Percentiles rank a stretch among this genome's conserved stretches.
Evolutionary conservation across 352 stramenopile genomes (phyloP).

Genomic region (Globisporangium sylvaticum): DNA sequence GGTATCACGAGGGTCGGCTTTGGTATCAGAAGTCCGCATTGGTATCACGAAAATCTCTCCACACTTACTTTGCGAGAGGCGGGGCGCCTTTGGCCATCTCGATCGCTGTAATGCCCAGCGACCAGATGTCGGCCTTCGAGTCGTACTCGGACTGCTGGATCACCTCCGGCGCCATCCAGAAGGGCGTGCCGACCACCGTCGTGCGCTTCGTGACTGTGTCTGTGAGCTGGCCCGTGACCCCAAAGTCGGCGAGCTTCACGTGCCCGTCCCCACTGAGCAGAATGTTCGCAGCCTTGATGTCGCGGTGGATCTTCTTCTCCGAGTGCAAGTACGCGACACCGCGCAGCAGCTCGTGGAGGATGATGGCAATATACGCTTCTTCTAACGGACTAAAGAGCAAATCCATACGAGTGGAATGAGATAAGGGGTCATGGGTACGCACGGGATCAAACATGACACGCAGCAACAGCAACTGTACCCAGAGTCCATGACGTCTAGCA

Average conservation of each 20-base stretch:
- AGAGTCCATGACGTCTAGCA: conserved; percentile 87
- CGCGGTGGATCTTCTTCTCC: conserved; percentile 84
- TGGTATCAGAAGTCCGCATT: neutral
- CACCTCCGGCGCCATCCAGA: conserved; percentile 96
- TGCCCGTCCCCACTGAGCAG: conserved; percentile 73
- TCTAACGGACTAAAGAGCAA: conserved; percentile 47
- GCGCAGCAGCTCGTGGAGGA: conserved; percentile 65
- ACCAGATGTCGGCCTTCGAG: conserved; percentile 98
- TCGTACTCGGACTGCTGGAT: conserved; percentile 92
- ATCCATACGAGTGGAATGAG: neutral
- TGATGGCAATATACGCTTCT: conserved; percentile 81
- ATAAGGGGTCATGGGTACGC: neutral
- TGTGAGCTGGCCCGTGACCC: conserved; percentile 92
- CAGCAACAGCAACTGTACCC: conserved; percentile 20
- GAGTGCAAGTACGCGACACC: conserved; percentile 78
- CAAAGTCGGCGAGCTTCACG: conserved; percentile 81
- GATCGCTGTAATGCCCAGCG: conserved; percentile 97
- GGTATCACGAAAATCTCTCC: neutral
- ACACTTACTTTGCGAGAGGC: conserved; percentile 85
- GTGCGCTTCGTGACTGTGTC: conserved; percentile 98
- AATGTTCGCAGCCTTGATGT: conserved; percentile 83
- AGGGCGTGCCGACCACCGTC: conserved; percentile 96
- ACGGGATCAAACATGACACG: neutral
- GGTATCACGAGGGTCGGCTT: too few species aligned
- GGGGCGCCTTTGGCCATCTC: conserved; percentile 97